phyloP scores from a whole-genome alignment of 768 basidiomycete species.

The Russula virescens region DNA sequence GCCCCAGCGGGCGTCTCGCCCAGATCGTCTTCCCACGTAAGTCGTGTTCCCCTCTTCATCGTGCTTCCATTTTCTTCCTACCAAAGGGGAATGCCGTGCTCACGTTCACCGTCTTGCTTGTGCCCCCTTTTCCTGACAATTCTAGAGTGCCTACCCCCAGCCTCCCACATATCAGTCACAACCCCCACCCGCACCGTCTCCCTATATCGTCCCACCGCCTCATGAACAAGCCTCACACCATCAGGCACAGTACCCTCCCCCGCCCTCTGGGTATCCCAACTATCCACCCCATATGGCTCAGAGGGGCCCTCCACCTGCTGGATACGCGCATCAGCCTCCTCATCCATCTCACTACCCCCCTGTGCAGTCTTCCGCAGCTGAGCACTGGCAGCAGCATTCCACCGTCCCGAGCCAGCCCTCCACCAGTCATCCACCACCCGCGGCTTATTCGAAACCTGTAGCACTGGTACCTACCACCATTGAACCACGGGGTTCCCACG shows the following conservation, averaged over 20 bases:
- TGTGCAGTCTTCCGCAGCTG: constrained; percentile 11
- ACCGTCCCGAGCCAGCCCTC: constrained; percentile 19
- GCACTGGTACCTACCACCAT: constrained; percentile 22
- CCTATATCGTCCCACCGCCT: constrained; percentile 37
- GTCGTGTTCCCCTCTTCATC: constrained; percentile 24
- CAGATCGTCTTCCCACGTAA: constrained; percentile 46
- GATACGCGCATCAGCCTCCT: constrained; percentile 25
- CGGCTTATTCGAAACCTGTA: constrained; percentile 20
- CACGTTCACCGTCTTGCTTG: constrained; percentile 13
- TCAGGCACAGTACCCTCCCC: constrained; percentile 36
- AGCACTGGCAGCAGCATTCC: constrained; percentile 25
- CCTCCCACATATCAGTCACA: constrained; percentile 39
- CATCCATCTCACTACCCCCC: constrained; percentile 27
- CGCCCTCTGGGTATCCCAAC: constrained; percentile 35
- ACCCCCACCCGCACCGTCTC: constrained; percentile 30
- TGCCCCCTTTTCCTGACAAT: constrained; percentile 26
- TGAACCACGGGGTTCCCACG: constrained; percentile 20
- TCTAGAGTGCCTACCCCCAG: constrained; percentile 17
- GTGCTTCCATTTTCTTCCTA: constrained; percentile 1
- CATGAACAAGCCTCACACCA: constrained; percentile 42
- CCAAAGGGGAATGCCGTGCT: constrained; percentile 5
- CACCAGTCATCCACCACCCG: constrained; percentile 11
- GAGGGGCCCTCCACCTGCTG: constrained; percentile 25
- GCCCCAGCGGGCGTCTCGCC: constrained; percentile 40
- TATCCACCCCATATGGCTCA: constrained; percentile 23